A percentile compares a stretch with the other conserved stretches of the same genome.
Evolutionary conservation across 805 yeast species (phyloP).

Genomic region (Cyberlindnera maclurae): DNA sequence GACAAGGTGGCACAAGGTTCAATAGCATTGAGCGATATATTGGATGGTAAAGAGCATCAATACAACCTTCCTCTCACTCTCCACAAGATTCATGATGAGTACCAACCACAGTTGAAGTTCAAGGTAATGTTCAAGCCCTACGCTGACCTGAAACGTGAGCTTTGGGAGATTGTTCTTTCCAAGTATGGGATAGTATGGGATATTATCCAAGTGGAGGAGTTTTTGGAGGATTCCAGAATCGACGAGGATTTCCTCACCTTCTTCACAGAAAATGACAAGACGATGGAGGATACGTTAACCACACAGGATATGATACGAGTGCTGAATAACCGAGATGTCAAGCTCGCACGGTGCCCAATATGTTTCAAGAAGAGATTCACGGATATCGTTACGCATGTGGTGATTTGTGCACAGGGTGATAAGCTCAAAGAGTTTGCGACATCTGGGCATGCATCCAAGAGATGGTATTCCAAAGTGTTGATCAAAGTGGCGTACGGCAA

Average conservation of each 20-base stretch:
- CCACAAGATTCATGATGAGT: constrained; percentile 18
- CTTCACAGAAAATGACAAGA: constrained; percentile 12
- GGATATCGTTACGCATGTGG: constrained; percentile 80
- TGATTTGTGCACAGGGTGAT: constrained; percentile 79
- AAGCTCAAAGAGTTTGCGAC: constrained; percentile 68
- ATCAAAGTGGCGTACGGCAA: constrained; percentile 86
- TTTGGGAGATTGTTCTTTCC: constrained; percentile 61
- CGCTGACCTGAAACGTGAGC: constrained; percentile 49
- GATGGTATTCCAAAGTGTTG: constrained; percentile 81
- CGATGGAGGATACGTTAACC: constrained; percentile 34
- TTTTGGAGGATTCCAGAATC: constrained; percentile 12
- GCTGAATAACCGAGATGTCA: constrained; percentile 32
- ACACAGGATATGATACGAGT: constrained; percentile 49
- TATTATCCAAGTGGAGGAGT: constrained; percentile 50
- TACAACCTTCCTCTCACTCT: constrained; percentile 32
- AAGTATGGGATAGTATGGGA: constrained; percentile 39
- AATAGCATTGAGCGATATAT: constrained; percentile 46
- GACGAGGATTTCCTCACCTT: constrained; percentile 18
- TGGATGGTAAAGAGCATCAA: constrained; percentile 12
- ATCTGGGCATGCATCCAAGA: constrained; percentile 71
- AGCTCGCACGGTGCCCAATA: constrained; percentile 62
- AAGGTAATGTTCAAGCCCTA: constrained; percentile 65
- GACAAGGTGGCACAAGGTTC: constrained; percentile 70
- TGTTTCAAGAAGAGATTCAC: constrained; percentile 69
- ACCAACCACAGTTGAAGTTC: constrained; percentile 49